phyloP scores from a whole-genome alignment of 1,139 yeast species.

The Debaryomycetaceae sp. region DNA sequence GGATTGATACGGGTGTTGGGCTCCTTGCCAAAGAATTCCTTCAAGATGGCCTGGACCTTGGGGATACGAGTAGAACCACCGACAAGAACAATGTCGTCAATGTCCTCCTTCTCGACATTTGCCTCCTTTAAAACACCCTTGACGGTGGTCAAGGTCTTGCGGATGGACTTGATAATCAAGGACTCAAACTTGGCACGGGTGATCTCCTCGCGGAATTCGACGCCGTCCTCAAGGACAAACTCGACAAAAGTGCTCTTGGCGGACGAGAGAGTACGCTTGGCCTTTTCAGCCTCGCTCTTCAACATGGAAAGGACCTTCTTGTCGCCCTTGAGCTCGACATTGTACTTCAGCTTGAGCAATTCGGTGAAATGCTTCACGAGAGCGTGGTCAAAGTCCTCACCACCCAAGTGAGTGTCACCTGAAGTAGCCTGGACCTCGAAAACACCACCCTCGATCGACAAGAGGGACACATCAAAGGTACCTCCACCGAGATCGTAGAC shows the following conservation, averaged over 20 bases:
- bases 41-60: conserved; percentile 85
- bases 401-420: conserved; percentile 53
- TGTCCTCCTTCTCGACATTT: conserved; percentile 68
- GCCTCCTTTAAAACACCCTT: conserved; percentile 88
- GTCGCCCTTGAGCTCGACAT: conserved; percentile 58
- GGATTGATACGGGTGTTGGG: conserved; percentile 95
- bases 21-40: conserved; percentile 80
- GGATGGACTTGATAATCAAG: conserved; percentile 76
- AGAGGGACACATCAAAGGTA: conserved; percentile 42
- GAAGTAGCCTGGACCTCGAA: conserved; percentile 43
- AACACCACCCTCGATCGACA: conserved; percentile 42
- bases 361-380: conserved; percentile 77
- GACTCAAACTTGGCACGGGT: conserved; percentile 96
- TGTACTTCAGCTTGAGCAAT: conserved; percentile 81
- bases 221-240: conserved; percentile 91
- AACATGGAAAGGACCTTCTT: conserved; percentile 77
- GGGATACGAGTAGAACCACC: conserved; percentile 99
- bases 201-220: conserved; percentile 85
- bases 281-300: conserved; percentile 95
- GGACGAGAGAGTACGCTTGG: conserved; percentile 86
- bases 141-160: conserved; percentile 85
- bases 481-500: conserved; percentile 48
- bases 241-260: conserved; percentile 86
- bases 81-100: conserved; percentile 87
- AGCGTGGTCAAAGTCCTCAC: conserved; percentile 93